Conservation (phyloP, 2,329 filamentous ascomycete genomes). For the Alternaria arbusti region DNA sequence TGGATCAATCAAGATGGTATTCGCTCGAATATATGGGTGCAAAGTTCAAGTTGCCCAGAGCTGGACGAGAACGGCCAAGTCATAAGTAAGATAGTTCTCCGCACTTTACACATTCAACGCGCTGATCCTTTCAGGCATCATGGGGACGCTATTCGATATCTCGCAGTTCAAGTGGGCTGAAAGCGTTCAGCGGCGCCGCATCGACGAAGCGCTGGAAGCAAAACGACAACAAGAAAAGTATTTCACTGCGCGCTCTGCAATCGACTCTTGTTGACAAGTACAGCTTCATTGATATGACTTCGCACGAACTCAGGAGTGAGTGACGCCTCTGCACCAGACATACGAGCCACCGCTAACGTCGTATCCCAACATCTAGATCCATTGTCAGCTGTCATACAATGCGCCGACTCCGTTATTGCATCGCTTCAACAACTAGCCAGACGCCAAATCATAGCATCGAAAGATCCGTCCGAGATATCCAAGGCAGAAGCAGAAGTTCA, state of each 20-base stretch:
- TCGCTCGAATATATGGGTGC: slow-evolving; percentile 33
- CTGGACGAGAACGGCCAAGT: slow-evolving; percentile 32
- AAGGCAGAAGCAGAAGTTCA: slow-evolving; percentile 25
- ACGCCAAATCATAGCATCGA: neutral
- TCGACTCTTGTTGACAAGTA: slow-evolving; percentile 6
- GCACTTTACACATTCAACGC: no score
- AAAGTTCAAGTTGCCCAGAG: slow-evolving; percentile 33
- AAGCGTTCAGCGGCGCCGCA: slow-evolving; percentile 39
- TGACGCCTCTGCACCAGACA: neutral
- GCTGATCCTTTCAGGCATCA: slow-evolving; percentile 17
- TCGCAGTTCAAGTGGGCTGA: slow-evolving; percentile 49
- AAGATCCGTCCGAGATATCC: slow-evolving; percentile 1
- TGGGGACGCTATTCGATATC: slow-evolving; percentile 47
- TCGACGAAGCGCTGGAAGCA: slow-evolving; percentile 46
- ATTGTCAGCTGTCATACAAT: slow-evolving; percentile 50
- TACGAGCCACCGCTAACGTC: neutral
- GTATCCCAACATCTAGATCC: slow-evolving; percentile 11
- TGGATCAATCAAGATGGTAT: slow-evolving; percentile 37
- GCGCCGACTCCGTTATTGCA: slow-evolving; percentile 51
- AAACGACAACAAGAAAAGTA: slow-evolving; percentile 48
- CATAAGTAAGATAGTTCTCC: slow-evolving; percentile 16
- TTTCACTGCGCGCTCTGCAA: neutral
- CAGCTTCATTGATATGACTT: slow-evolving; percentile 42
- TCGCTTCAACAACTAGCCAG: slow-evolving; percentile 29
- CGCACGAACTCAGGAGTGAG: slow-evolving; percentile 45